phyloP scores from a whole-genome alignment of 495 filamentous ascomycete genomes.

The Podospora bellae-mahoneyi region DNA sequence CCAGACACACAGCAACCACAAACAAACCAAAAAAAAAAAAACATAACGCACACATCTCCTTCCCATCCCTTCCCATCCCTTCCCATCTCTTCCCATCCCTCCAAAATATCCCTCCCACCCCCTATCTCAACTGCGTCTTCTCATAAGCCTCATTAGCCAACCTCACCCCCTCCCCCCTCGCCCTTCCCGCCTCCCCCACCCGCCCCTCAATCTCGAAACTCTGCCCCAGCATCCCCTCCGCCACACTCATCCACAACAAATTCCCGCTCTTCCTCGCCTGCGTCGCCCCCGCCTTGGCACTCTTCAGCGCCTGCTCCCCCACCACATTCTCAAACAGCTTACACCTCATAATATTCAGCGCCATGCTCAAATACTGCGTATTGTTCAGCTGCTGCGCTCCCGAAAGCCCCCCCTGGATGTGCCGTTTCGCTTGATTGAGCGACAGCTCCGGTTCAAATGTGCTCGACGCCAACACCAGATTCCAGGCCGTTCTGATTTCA shows the following conservation, averaged over 20 bases:
- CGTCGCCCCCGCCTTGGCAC: slow-evolving; percentile 66
- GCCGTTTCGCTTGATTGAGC: slow-evolving; percentile 72
- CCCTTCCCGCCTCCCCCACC: slow-evolving; percentile 53
- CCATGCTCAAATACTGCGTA: slow-evolving; percentile 75
- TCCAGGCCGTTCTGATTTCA: slow-evolving; percentile 72
- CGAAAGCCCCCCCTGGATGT: slow-evolving; percentile 60
- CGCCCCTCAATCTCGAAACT: slow-evolving; percentile 71
- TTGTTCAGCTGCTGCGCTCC: slow-evolving; percentile 57
- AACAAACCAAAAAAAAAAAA: slow-evolving; percentile 1
- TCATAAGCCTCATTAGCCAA: slow-evolving; percentile 33
- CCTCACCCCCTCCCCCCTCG: slow-evolving; percentile 27
- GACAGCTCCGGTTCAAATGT: slow-evolving; percentile 49
- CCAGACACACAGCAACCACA: background rate
- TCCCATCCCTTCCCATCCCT: background rate
- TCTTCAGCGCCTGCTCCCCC: slow-evolving; percentile 88
- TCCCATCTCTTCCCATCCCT: background rate
- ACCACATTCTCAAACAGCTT: slow-evolving; percentile 83
- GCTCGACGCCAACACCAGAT: slow-evolving; percentile 69
- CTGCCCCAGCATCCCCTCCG: slow-evolving; percentile 72
- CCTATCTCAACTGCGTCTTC: slow-evolving; percentile 15
- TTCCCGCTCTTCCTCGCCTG: slow-evolving; percentile 75
- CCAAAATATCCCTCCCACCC: background rate
- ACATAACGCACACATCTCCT: background rate
- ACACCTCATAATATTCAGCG: slow-evolving; percentile 78
- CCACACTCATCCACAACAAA: slow-evolving; percentile 80